phyloP scores from a whole-genome alignment of 192 early-diverging fungal species.

The Coemansia sp. region DNA sequence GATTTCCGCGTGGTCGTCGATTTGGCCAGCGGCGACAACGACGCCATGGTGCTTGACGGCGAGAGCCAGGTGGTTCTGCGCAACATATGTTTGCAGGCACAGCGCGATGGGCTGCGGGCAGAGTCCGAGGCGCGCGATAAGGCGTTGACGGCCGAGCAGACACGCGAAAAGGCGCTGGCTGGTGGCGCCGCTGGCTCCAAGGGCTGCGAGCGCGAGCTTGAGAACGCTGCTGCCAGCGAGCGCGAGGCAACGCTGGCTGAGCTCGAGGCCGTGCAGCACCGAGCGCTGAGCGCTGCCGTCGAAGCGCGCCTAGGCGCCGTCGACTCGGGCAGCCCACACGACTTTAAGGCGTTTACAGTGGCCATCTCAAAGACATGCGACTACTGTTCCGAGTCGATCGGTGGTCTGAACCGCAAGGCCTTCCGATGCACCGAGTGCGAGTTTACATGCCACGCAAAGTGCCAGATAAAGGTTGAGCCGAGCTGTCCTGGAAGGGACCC shows the following conservation, averaged over 20 bases:
- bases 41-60: conserved; percentile 6
- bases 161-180: conserved; percentile 9
- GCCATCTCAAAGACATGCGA: conserved; percentile 45
- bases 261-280: conserved; percentile 41
- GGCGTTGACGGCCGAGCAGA: conserved; percentile 19
- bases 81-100: conserved; percentile 33
- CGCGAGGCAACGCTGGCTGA: conserved; percentile 33
- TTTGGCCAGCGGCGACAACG: conserved; percentile 32
- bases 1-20: conserved; percentile 48
- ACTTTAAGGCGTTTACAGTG: conserved; percentile 38
- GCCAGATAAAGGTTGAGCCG: conserved; percentile 47
- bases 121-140: conserved; percentile 25
- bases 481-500: conserved; percentile 34
- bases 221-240: conserved; percentile 17
- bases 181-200: not conserved
- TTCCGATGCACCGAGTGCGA: conserved; percentile 35
- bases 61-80: conserved; percentile 38
- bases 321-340: conserved; percentile 35
- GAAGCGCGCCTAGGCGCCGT: conserved; percentile 40
- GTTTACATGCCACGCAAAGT: conserved; percentile 44
- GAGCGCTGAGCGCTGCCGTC: conserved; percentile 26
- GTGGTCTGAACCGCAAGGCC: conserved; percentile 41
- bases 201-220: conserved; percentile 16
- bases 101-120: conserved; percentile 13
- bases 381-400: conserved; percentile 47